Conservation (phyloP, 2,329 filamentous ascomycete genomes). For the Camptophora hylomeconis region DNA sequence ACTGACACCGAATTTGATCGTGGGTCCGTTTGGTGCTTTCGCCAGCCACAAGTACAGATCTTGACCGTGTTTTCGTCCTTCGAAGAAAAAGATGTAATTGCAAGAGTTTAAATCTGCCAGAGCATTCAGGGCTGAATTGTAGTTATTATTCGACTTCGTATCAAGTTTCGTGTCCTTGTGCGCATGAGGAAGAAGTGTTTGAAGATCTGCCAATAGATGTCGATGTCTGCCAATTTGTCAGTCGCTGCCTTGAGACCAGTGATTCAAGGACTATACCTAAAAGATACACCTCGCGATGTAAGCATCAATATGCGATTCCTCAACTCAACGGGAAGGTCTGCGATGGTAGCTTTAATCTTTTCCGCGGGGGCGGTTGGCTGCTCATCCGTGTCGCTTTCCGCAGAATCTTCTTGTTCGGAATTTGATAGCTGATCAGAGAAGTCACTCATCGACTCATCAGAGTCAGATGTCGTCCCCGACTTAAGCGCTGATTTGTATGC, state of each 20-base stretch:
- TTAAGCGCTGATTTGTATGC: conserved; percentile 41
- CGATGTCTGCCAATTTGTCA: conserved; percentile 52
- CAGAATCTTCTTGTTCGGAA: no score
- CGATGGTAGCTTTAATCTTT: no score
- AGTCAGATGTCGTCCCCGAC: conserved; percentile 14
- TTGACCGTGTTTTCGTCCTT: conserved; percentile 75
- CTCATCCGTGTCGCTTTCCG: no score
- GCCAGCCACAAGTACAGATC: conserved; percentile 91
- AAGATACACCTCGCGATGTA: conserved; percentile 83
- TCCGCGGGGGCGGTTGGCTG: no score
- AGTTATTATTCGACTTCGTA: conserved; percentile 57
- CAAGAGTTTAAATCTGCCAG: conserved; percentile 70
- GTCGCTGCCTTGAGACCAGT: not conserved
- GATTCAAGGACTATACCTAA: conserved; percentile 43
- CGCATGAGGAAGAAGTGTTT: conserved; percentile 77
- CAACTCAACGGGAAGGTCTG: conserved; percentile 18
- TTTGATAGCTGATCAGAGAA: conserved; percentile 9
- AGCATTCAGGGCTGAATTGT: conserved; percentile 68
- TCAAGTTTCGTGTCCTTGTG: conserved; percentile 95
- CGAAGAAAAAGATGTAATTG: conserved; percentile 91
- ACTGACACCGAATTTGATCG: conserved; percentile 41
- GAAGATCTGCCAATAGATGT: conserved; percentile 81
- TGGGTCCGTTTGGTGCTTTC: conserved; percentile 75
- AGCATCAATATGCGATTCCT: conserved; percentile 66
- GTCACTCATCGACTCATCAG: conserved; percentile 19